A percentile compares a stretch with the other conserved stretches of the same genome.
phyloP scores from a whole-genome alignment of 192 early-diverging fungal species.

The Umbelopsis sp. region DNA sequence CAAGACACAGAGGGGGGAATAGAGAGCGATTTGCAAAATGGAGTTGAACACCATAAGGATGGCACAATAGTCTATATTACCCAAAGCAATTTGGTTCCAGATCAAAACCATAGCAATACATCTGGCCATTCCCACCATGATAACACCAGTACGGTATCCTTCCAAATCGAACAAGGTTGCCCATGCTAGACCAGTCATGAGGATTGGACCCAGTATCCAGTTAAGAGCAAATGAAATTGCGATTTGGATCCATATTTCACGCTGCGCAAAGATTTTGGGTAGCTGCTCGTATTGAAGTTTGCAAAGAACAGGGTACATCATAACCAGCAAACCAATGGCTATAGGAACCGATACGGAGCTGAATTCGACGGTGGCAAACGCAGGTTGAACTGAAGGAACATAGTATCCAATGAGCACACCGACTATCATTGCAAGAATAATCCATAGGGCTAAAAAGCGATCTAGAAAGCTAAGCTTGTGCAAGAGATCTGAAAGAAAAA shows the following conservation, averaged over 20 bases:
- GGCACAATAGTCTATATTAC: constrained; percentile 69
- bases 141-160: constrained; percentile 65
- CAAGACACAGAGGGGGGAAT: constrained; percentile 60
- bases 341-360: constrained; percentile 71
- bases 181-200: constrained; percentile 74
- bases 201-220: constrained; percentile 65
- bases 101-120: constrained; percentile 85
- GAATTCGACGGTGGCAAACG: constrained; percentile 57
- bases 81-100: constrained; percentile 70
- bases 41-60: constrained; percentile 73
- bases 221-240: constrained; percentile 61
- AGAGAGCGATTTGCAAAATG: constrained; percentile 65
- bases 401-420: constrained; percentile 65
- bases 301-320: constrained; percentile 80
- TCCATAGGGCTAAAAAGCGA: constrained; percentile 41
- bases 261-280: constrained; percentile 35
- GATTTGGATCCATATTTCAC: constrained; percentile 55
- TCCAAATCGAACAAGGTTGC: constrained; percentile 63
- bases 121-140: constrained; percentile 52
- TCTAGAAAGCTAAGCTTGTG: constrained; percentile 37
- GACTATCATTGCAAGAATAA: constrained; percentile 51
- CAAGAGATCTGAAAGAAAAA: constrained; percentile 6
- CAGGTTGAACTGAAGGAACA: constrained; percentile 49
- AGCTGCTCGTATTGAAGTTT: constrained; percentile 55
- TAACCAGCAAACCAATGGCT: constrained; percentile 62